Percentiles rank a stretch among this genome's conserved stretches.
These are phyloP conservation scores for Didymosphaeria variabile DNA, from an alignment of 2,329 filamentous ascomycete species.

Conservation along the genomic window DNA sequence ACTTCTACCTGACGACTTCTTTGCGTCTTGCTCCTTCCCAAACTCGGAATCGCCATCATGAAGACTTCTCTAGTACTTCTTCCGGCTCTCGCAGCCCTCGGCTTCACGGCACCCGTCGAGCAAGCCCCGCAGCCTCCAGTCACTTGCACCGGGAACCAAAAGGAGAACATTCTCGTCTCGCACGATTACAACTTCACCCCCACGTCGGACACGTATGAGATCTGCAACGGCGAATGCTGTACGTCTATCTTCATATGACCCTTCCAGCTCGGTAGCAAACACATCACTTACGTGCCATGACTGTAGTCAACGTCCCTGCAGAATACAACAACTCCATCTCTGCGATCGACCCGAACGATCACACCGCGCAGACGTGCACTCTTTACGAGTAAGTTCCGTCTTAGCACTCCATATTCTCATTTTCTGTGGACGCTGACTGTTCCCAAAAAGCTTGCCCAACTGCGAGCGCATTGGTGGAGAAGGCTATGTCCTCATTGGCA, in stretches of 20 bases:
- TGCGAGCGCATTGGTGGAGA: background rate
- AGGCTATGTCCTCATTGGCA: background rate
- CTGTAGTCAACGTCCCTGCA: background rate
- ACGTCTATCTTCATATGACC: background rate
- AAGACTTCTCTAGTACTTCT: background rate
- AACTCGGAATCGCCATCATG: background rate
- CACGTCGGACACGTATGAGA: background rate
- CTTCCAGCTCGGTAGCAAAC: background rate
- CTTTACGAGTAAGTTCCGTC: background rate
- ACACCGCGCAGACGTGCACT: background rate
- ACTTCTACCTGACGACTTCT: background rate
- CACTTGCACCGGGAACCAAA: background rate
- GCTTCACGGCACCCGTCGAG: background rate
- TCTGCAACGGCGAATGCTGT: constrained; percentile 3
- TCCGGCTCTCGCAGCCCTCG: background rate
- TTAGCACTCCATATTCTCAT: background rate
- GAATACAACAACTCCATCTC: background rate
- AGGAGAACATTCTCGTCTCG: background rate
- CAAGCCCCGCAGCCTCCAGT: background rate
- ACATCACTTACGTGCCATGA: background rate
- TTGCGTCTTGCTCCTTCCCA: background rate
- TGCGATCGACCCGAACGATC: background rate
- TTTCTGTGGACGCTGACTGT: background rate
- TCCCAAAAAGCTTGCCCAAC: background rate
- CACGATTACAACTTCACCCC: background rate